Conservation (phyloP, 176 grass and related monocot species). For the Phoenix roebelenii region DNA sequence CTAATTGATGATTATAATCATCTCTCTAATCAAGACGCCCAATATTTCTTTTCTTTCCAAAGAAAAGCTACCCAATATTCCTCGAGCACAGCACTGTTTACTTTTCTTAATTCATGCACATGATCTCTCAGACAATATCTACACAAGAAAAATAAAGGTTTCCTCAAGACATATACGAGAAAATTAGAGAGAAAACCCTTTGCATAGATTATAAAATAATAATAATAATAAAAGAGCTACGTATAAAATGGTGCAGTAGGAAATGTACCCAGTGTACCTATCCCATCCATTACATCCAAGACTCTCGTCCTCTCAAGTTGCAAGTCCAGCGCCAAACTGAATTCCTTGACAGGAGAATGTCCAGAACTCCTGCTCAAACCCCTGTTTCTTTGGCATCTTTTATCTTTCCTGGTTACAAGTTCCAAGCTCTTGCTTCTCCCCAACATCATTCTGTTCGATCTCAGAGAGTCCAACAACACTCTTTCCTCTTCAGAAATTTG, state of each 20-base stretch:
- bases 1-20: too few relatives aligned
- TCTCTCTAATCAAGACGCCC: too few relatives aligned
- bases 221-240: not conserved
- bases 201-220: too few relatives aligned
- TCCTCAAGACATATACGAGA: too few relatives aligned
- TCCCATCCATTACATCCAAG: conserved; percentile 87
- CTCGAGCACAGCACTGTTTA: too few relatives aligned
- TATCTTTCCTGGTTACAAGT: not conserved
- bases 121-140: too few relatives aligned
- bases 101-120: too few relatives aligned
- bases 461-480: conserved; percentile 36
- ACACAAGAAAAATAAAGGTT: too few relatives aligned
- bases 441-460: conserved; percentile 25
- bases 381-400: conserved; percentile 30
- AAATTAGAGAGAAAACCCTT: too few relatives aligned
- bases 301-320: conserved; percentile 33
- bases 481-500: conserved; percentile 40
- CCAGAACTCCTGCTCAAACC: conserved; percentile 50
- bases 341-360: conserved; percentile 56
- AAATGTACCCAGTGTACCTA: conserved; percentile 36
- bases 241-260: conserved; percentile 6
- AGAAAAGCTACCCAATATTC: too few relatives aligned
- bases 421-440: conserved; percentile 75
- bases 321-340: conserved; percentile 1
- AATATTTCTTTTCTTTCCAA: too few relatives aligned